Evolutionary conservation across 768 basidiomycete genomes (phyloP), one percentile per base, ranked within the genome.

Genomic region (Termitomyces sp.): DNA sequence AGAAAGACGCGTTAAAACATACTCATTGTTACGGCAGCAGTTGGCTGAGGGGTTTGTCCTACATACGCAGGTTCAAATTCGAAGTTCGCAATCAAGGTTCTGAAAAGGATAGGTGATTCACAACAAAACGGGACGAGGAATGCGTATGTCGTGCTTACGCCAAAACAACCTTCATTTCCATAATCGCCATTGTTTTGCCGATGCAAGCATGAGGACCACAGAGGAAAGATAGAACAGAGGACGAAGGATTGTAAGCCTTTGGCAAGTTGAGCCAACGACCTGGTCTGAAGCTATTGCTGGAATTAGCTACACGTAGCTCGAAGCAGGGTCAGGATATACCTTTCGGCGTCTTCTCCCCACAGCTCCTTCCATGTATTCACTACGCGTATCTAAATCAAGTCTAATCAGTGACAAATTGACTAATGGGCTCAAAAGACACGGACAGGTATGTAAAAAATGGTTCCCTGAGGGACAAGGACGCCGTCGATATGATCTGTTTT

Each of bases 271-370:
- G 72, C 82, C 82, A 84, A 42, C 83, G 77, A 13, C 69, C 69
- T 1, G 82, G 83, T 35, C 70, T 74, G 68, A 82, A 83, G 61
- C 80, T 81, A 51, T 22, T 35, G 45, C 38, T 36, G 38, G 16
- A 24, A 16, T 44, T 44, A 39, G 55, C 33, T 35, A 8, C 15
- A n/a, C 18, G 15, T 13, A 2, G n/a, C 9, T 12, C 12, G 6
- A 8, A 33, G 55, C 40, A 57, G 24, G n/a, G 9, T 24, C 33
- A 55, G 44, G 32, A 38, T 58, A 35, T 68, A 80, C 78, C 79
- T 77, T 64, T 81, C 79, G 2, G 81, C 81, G 60, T 84, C 80
- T 51, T 76, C 75, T 15, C 82, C 82, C 82, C 81, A 84, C 12
- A 81, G 62, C 13, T 71, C 75, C 56, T 78, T 78, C 75, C 78